Evolutionary conservation across 768 basidiomycete species (phyloP).

Genomic region (Xerocomellus amylosporus): DNA sequence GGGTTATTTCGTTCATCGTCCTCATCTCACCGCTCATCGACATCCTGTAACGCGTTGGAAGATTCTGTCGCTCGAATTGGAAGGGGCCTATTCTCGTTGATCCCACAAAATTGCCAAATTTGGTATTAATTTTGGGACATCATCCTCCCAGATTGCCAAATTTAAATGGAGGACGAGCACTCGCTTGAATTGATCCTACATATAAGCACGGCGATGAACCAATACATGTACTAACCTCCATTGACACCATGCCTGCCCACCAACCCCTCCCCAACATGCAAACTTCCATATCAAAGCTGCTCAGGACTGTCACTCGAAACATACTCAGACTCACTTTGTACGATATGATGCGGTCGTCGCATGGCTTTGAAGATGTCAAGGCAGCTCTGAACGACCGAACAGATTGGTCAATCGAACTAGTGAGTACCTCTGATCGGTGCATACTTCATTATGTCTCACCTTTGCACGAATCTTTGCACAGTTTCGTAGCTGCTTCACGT

Average conservation of each 20-base stretch:
- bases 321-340: conserved; percentile 16
- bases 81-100: no score
- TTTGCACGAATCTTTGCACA: background rate
- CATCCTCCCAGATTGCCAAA: conserved; percentile 10
- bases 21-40: background rate
- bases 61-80: no score
- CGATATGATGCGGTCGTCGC: conserved; percentile 13
- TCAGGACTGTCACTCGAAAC: background rate
- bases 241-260: background rate
- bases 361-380: conserved; percentile 23
- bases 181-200: no score
- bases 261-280: conserved; percentile 5
- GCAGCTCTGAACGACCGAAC: conserved; percentile 12
- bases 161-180: background rate
- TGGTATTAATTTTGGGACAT: background rate
- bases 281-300: background rate
- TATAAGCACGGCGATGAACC: background rate
- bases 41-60: no score
- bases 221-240: no score
- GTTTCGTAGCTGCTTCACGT: conserved; percentile 19
- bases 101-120: no score
- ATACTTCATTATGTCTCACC: background rate
- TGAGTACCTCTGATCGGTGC: background rate
- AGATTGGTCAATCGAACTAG: conserved; percentile 24
- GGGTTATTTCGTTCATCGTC: no score